Evolutionary conservation across 768 basidiomycete species (phyloP).

Genomic region (Podaxis sp.): DNA sequence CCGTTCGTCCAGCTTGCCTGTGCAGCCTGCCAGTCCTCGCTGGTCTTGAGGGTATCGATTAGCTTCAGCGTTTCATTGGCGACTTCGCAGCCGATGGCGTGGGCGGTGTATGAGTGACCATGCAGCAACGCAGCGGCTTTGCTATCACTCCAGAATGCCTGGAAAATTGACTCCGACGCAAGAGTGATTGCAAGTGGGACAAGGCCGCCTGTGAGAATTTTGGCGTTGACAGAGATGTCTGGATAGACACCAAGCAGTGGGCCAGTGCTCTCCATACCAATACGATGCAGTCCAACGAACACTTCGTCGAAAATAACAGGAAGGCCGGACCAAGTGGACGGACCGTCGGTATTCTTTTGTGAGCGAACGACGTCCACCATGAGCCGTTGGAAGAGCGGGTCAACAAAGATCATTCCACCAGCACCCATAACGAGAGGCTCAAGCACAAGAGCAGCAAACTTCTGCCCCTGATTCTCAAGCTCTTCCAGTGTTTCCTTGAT

Average conservation of each 20-base stretch:
- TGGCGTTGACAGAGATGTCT: slow-evolving; percentile 91
- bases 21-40: slow-evolving; percentile 60
- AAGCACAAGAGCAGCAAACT: slow-evolving; percentile 75
- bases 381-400: slow-evolving; percentile 92
- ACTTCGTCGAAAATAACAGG: slow-evolving; percentile 97
- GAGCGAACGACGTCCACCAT: slow-evolving; percentile 79
- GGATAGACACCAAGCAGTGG: slow-evolving; percentile 72
- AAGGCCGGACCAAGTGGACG: slow-evolving; percentile 57
- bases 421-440: slow-evolving; percentile 95
- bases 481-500: slow-evolving; percentile 51
- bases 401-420: slow-evolving; percentile 96
- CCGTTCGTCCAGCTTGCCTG: slow-evolving; percentile 52
- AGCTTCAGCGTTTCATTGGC: slow-evolving; percentile 77
- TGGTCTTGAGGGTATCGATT: slow-evolving; percentile 48
- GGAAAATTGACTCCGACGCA: slow-evolving; percentile 76
- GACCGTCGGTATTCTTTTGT: slow-evolving; percentile 25
- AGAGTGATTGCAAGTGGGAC: slow-evolving; percentile 86
- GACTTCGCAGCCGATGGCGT: slow-evolving; percentile 90
- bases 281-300: slow-evolving; percentile 88
- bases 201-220: slow-evolving; percentile 91
- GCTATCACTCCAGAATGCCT: slow-evolving; percentile 67
- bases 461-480: slow-evolving; percentile 38
- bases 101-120: slow-evolving; percentile 95
- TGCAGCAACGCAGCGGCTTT: slow-evolving; percentile 90
- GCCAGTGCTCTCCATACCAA: slow-evolving; percentile 66